Evolutionary conservation across 2,329 filamentous ascomycete genomes (phyloP), one percentile per base, ranked within the genome.

Genomic region (Epichloe typhina): DNA sequence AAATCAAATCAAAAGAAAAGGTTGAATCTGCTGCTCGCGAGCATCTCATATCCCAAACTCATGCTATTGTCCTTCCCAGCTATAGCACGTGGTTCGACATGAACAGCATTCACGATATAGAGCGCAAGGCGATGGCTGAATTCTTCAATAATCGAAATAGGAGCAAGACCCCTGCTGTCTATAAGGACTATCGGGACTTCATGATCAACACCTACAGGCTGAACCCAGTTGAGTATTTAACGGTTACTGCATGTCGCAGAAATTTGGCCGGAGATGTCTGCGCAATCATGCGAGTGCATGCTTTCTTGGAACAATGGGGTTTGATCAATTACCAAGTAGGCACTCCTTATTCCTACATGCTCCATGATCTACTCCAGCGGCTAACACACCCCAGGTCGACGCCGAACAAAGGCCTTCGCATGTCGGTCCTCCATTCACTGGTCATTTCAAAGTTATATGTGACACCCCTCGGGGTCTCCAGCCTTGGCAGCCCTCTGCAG

Each of bases 11-110:
- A 41, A 96, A 95, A 69, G 80, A 89, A 50, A 80, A 80, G 3
- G 74, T 90, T 51, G 90, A 96, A 71, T 83, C 86, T 42, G 84
- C 88, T 4, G 94, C 93, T 48, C 87, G 91, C 57, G 86, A 91
- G 59, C 90, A 97, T 62, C 81, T 98, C 50, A 86, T 95, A 54
- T 82, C 88, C 13, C 93, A 98, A 70, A 94, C 89, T 41, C 91
- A 96, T 64, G 84, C 90, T 55, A 97, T 97, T 63, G 90, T 98
- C 55, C 80, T 98, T 21, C 93, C 93, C 21, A 97, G 91, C 66
- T 98, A 98, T 69, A 94, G 89, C 64, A 93, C 87, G 13, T 98
- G 93, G 93, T 98, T 98, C 66, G 93, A 98, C 69, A 96, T 98
- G 91, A 87, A 90, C 66, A 77, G 80, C 47, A 85, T 98, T 62